Base-by-base conservation (phyloP, 345 rosid species). In the Populus nigra region DNA sequence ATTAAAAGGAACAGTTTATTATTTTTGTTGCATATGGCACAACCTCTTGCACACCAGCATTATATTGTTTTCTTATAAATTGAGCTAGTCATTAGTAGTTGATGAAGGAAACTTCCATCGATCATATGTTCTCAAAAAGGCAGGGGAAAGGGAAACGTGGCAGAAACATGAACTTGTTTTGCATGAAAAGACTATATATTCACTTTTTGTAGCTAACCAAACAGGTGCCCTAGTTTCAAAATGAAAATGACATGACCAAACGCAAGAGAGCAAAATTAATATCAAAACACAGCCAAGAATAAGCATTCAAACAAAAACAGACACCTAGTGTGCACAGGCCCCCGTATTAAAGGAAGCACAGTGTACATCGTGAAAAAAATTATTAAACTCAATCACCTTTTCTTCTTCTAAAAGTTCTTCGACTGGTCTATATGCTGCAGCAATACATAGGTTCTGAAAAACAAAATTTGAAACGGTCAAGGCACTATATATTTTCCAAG, bases 361-460 rank as follows among this genome's bases (percentile, higher is more conserved):
- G 62, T 12, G 8, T 61, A 74, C 23, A 69, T 39, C 45, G 12
- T 72, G 38, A 59, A n/a, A 74, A 67, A 62, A 33, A 2, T 36
- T 36, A 63, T 45, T 73, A 35, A 47, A 31, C 31, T 43, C 5
- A 66, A 22, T 20, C 84, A 90, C 98, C 96, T 87, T 89, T 89
- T 92, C 99, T 72, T 87, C 84, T 80, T 91, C 95, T 72, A 94
- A 76, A 84, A 96, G 87, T 81, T 96, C 98, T 83, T 96, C 97
- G n/a, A 94, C 97, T 31, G 99, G 99, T 79, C 93, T 85, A 87
- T 96, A 96, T 22, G 99, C 97, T 80, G 98, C 97, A 57, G 99
- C 97, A 71, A 94, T 87, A 83, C 98, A 96, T 50, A 96, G 93
- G 83, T 96, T 96, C 98, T 96, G 88, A 78, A 73, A 65, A 80